These are phyloP conservation scores for Plasmodium cynomolgi DNA, from an alignment of 169 alveolate genomes.

Conservation along the genomic window DNA sequence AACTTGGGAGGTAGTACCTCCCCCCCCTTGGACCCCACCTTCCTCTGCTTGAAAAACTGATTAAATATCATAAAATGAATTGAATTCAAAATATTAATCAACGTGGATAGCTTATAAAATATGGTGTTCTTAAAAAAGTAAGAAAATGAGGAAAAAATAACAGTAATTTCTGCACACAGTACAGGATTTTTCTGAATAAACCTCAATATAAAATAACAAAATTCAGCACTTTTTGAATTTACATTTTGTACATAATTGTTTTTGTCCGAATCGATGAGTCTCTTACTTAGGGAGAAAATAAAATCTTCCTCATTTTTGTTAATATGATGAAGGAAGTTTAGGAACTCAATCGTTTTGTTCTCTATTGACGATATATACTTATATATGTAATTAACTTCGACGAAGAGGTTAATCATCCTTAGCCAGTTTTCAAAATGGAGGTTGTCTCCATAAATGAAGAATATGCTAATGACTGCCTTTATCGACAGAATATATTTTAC, in stretches of 20 bases:
- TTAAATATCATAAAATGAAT: conserved; percentile 73
- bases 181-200: conserved; percentile 74
- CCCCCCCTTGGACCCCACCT: neutral
- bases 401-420: conserved; percentile 53
- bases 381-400: conserved; percentile 65
- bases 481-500: conserved; percentile 60
- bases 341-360: conserved; percentile 59
- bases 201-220: conserved; percentile 60
- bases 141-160: conserved; percentile 51
- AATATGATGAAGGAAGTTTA: conserved; percentile 45
- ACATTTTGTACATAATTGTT: conserved; percentile 28
- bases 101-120: conserved; percentile 41
- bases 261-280: conserved; percentile 9
- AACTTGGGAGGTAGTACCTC: neutral
- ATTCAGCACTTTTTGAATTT: conserved; percentile 61
- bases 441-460: conserved; percentile 63
- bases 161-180: conserved; percentile 71
- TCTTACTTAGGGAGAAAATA: conserved; percentile 9
- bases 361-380: conserved; percentile 68
- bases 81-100: conserved; percentile 55
- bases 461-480: conserved; percentile 66
- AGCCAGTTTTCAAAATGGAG: conserved; percentile 61
- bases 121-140: conserved; percentile 62
- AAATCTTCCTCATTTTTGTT: conserved; percentile 63
- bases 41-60: conserved; percentile 63